Evolutionary conservation across 2,329 filamentous ascomycete genomes (phyloP).

Genomic region (Trichophyton equinum): DNA sequence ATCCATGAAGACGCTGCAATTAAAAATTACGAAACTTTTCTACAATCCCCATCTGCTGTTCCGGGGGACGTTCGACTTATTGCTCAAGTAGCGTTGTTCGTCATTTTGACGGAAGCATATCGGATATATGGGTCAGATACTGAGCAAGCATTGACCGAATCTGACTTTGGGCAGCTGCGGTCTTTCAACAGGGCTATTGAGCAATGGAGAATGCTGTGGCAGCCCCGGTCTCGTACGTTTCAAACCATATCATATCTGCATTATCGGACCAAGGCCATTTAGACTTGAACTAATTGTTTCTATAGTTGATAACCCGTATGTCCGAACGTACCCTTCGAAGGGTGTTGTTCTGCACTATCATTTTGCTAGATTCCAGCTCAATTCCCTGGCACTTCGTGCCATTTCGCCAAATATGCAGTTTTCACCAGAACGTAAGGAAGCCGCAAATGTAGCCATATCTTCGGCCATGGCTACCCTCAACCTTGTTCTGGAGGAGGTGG

Average conservation of each 20-base stretch:
- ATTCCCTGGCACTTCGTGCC: conserved; percentile 31
- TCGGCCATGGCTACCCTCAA: conserved; percentile 37
- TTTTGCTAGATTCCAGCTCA: conserved; percentile 43
- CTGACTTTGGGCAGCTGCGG: conserved; percentile 39
- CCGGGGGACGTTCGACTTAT: conserved; percentile 45
- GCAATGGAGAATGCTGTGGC: conserved; percentile 41
- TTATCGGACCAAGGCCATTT: not conserved
- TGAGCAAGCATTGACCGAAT: conserved; percentile 39
- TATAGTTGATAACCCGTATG: conserved; percentile 32
- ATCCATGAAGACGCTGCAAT: conserved; percentile 47
- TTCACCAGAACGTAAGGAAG: conserved; percentile 34
- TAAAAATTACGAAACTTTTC: conserved; percentile 45
- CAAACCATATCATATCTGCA: not conserved
- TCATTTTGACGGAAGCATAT: conserved; percentile 45
- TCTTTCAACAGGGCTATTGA: conserved; percentile 39
- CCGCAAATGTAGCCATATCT: conserved; percentile 35
- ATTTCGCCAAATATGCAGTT: conserved; percentile 33
- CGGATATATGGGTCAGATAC: conserved; percentile 47
- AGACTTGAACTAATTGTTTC: not conserved
- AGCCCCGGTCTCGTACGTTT: conserved; percentile 31
- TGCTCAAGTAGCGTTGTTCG: conserved; percentile 47
- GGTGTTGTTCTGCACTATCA: conserved; percentile 42
- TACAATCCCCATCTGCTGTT: conserved; percentile 40
- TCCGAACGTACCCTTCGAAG: conserved; percentile 39
- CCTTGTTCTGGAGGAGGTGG: conserved; percentile 36